Evolutionary conservation across 805 yeast genomes (phyloP).

Genomic region (Jamesozyma piceae): DNA sequence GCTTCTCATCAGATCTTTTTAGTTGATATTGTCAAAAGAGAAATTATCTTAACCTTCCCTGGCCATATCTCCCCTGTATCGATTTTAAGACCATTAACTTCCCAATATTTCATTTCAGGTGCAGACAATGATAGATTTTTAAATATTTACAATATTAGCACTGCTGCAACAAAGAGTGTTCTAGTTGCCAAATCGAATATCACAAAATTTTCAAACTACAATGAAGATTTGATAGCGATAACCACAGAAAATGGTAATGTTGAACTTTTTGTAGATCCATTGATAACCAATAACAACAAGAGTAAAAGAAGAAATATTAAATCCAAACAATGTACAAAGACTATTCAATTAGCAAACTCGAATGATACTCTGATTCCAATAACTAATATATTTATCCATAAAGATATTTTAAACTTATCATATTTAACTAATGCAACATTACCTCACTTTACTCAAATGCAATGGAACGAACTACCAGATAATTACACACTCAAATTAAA

Average conservation of each 20-base stretch:
- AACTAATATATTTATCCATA: slow-evolving; percentile 27
- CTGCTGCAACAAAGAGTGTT: slow-evolving; percentile 40
- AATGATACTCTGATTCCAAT: slow-evolving; percentile 20
- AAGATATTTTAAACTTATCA: slow-evolving; percentile 36
- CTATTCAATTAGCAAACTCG: slow-evolving; percentile 42
- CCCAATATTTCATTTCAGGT: slow-evolving; percentile 49
- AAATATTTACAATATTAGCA: slow-evolving; percentile 44
- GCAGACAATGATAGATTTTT: slow-evolving; percentile 78
- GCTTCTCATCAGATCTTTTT: slow-evolving; percentile 62
- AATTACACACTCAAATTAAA: slow-evolving; percentile 32
- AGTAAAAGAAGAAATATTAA: slow-evolving; percentile 41
- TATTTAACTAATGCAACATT: slow-evolving; percentile 58
- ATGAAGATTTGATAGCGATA: slow-evolving; percentile 30
- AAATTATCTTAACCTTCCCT: slow-evolving; percentile 47
- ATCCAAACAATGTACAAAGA: slow-evolving; percentile 44
- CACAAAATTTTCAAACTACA: slow-evolving; percentile 33
- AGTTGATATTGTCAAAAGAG: slow-evolving; percentile 34
- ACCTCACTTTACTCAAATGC: slow-evolving; percentile 47
- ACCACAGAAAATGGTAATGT: slow-evolving; percentile 67
- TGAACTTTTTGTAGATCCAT: slow-evolving; percentile 62
- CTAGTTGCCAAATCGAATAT: slow-evolving; percentile 65
- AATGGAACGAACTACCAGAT: slow-evolving; percentile 38
- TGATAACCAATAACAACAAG: slow-evolving; percentile 27
- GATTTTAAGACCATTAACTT: slow-evolving; percentile 31
- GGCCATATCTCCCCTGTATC: slow-evolving; percentile 69